Evolutionary conservation across 192 early-diverging fungal genomes (phyloP), one percentile per base, ranked within the genome.

Genomic region (Lobosporangium transversale): DNA sequence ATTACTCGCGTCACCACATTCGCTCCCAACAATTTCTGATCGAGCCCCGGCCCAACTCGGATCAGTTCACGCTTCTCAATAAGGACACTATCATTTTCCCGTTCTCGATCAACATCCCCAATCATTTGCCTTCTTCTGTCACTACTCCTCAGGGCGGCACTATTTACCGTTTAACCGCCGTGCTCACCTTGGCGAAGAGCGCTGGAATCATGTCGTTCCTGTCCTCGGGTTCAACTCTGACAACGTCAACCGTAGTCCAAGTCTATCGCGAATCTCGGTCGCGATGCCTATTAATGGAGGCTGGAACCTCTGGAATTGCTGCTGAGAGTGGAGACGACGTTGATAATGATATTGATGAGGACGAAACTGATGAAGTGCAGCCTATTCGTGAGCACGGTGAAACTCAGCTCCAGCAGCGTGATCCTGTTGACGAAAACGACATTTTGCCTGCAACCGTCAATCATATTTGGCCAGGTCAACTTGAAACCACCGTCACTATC

Each of bases 121-220:
- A 76, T 40, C 26, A 67, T 43, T 31, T 76, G 45, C 73, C 73
- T 15, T 27, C 58, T 20, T 67, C 73, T 1, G 58, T 76, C 30
- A 58, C 59, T 12, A 76, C 73, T 31, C 64, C 73, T 62, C 73
- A 76, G 36, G 73, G 73, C 21, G 73, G 73, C 47, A 76, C 73
- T 20, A 57, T 76, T 33, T 76, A 76, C 32, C 73, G 73, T 47
- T 30, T 76, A 52, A 76, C 73, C 6, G 73, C 73, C 2, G 64
- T 62, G 20, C 15, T 76, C 53, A 67, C 73, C 8, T 20, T 76
- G 47, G 44, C 51, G 58, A 76, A 67, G 64, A 67, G 64, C 30
- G 31, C 63, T 9, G 54, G 73, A 18, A 48, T 76, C 27, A 76
- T 76, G 47, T 67, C 73, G 20, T 76, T 76, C 64, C 27, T 76